Percentiles rank a stretch among this genome's conserved stretches.
phyloP scores from a whole-genome alignment of 768 basidiomycete genomes.

The Auricularia sp. region DNA sequence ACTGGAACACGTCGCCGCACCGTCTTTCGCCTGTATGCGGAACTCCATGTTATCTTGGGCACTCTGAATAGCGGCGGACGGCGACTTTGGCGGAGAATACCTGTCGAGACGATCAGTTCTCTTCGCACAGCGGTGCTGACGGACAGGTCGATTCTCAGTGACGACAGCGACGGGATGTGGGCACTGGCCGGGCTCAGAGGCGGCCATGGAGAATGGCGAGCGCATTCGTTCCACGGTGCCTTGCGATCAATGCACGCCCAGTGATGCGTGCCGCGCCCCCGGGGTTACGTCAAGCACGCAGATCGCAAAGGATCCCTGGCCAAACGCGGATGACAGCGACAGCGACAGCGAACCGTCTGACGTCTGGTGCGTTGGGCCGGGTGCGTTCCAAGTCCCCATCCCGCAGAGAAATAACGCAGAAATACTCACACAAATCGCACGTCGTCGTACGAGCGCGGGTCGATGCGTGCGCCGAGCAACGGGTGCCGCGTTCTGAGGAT shows the following conservation, averaged over 20 bases:
- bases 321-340: too few relatives aligned
- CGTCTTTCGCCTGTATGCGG: constrained; percentile 42
- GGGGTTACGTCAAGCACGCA: too few relatives aligned
- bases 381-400: background rate
- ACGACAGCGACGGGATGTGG: background rate
- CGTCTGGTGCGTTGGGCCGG: too few relatives aligned
- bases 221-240: too few relatives aligned
- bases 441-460: constrained; percentile 40
- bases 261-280: too few relatives aligned
- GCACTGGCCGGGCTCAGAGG: too few relatives aligned
- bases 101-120: constrained; percentile 21
- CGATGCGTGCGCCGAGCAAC: constrained; percentile 56
- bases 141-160: background rate
- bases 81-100: constrained; percentile 35
- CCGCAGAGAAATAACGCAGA: background rate
- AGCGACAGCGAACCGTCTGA: too few relatives aligned
- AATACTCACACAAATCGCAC: constrained; percentile 54
- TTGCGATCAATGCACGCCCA: too few relatives aligned
- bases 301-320: too few relatives aligned
- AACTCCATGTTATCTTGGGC: constrained; percentile 45
- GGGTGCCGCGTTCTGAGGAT: constrained; percentile 63
- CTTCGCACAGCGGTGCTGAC: background rate
- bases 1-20: constrained; percentile 22
- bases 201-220: too few relatives aligned
- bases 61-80: constrained; percentile 34